These are phyloP conservation scores for Saccharum officinarum DNA, from an alignment of 176 grass and related monocot genomes.

Conservation along the genomic window DNA sequence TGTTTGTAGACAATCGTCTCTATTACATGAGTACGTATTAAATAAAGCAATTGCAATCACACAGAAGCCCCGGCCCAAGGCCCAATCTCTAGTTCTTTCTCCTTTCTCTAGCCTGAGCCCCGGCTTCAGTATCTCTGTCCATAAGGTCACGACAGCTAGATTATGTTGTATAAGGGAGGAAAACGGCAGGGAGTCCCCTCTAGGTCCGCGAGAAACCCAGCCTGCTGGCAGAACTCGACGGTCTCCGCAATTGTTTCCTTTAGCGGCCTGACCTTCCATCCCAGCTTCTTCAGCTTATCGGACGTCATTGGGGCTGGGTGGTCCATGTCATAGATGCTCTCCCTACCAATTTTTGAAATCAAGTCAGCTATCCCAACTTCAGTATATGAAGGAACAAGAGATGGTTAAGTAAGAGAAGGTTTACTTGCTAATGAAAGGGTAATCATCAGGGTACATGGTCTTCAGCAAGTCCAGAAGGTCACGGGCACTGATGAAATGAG, in stretches of 20 bases:
- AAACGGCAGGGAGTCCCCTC: slow-evolving; percentile 14
- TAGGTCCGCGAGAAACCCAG: slow-evolving; percentile 31
- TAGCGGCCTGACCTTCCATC: slow-evolving; percentile 46
- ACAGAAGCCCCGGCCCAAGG: no score
- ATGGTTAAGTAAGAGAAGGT: background rate
- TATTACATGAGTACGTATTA: no score
- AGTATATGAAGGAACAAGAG: background rate
- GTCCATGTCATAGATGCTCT: slow-evolving; percentile 28
- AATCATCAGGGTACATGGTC: slow-evolving; percentile 37
- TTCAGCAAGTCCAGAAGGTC: slow-evolving; percentile 33
- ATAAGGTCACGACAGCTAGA: background rate
- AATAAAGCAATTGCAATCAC: no score
- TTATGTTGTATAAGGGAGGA: slow-evolving; percentile 23
- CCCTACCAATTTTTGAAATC: slow-evolving; percentile 3
- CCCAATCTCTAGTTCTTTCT: no score
- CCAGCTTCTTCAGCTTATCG: slow-evolving; percentile 49
- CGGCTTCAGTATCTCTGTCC: no score
- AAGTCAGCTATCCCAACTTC: background rate
- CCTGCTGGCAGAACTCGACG: slow-evolving; percentile 33
- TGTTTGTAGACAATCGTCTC: no score
- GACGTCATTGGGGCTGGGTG: slow-evolving; percentile 20
- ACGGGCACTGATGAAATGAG: slow-evolving; percentile 19
- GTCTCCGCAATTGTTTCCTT: slow-evolving; percentile 42
- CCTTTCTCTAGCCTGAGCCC: no score
- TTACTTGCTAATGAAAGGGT: slow-evolving; percentile 34